These are phyloP conservation scores for Gonium pectorale DNA, from an alignment of 139 green algal genomes.

Conservation along the genomic window DNA sequence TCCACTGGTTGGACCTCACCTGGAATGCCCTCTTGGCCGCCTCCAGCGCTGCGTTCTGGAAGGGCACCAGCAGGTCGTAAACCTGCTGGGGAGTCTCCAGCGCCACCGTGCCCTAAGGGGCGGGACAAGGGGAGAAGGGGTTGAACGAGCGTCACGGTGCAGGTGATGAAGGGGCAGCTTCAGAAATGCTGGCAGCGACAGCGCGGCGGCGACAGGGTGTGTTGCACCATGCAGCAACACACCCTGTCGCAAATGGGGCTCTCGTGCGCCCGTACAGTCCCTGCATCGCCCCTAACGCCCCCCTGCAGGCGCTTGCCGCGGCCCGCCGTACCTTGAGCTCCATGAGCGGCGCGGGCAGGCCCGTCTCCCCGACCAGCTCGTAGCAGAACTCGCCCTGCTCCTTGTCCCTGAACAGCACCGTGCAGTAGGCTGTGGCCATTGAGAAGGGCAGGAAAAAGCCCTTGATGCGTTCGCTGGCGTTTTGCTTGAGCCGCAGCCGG, in stretches of 20 bases:
- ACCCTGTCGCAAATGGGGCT: no score
- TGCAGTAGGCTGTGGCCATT: constrained; percentile 66
- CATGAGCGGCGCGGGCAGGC: constrained; percentile 65
- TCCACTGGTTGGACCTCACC: background rate
- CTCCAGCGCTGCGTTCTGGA: constrained; percentile 71
- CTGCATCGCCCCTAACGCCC: no score
- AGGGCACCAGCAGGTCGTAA: constrained; percentile 61
- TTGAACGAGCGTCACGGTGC: background rate
- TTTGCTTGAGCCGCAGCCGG: constrained; percentile 67
- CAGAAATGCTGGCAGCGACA: no score
- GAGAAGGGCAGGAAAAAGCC: constrained; percentile 83
- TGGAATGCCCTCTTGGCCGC: constrained; percentile 72
- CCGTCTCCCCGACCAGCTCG: constrained; percentile 72
- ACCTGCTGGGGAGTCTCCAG: constrained; percentile 56
- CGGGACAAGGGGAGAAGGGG: background rate
- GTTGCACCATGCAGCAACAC: no score
- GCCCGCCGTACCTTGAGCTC: constrained; percentile 49
- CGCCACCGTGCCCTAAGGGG: constrained; percentile 42
- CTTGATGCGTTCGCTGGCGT: constrained; percentile 63
- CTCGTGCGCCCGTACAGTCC: no score
- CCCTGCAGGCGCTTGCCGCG: no score
- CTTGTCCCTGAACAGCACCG: constrained; percentile 67
- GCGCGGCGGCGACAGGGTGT: no score
- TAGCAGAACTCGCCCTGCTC: constrained; percentile 73
- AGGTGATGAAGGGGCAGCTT: no score